phyloP scores from a whole-genome alignment of 306 rosid species.

The Crotalaria pallida region DNA sequence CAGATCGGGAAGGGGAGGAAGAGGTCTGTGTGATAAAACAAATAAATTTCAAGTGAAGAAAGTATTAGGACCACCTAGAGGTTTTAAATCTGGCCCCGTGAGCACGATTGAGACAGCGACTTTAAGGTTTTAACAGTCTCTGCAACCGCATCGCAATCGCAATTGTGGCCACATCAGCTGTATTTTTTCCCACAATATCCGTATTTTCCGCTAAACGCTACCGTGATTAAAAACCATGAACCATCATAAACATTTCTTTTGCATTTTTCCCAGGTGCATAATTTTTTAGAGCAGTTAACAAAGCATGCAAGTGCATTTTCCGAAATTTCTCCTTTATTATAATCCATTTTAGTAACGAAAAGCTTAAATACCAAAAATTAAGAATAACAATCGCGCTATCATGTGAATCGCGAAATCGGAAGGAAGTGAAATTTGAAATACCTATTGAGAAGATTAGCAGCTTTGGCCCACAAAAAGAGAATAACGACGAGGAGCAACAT shows the following conservation, averaged over 20 bases:
- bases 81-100: too few species aligned
- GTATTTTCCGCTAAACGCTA: too few species aligned
- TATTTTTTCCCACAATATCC: too few species aligned
- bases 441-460: constrained; percentile 97
- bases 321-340: neutral
- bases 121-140: too few species aligned
- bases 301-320: neutral
- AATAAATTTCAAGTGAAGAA: neutral
- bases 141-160: too few species aligned
- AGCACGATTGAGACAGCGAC: too few species aligned
- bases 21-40: constrained; percentile 56
- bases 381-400: neutral
- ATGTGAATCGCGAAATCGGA: neutral
- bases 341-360: neutral
- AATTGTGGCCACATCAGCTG: too few species aligned
- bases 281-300: neutral
- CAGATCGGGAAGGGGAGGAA: constrained; percentile 94
- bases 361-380: neutral
- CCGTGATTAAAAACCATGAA: too few species aligned
- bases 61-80: neutral
- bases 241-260: neutral
- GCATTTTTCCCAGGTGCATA: neutral
- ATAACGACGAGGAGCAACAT: constrained; percentile 76
- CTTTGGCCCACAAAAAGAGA: constrained; percentile 91
- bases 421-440: constrained; percentile 21